These are phyloP conservation scores for Neonectria ditissima DNA, from an alignment of 2,329 filamentous ascomycete species.

Conservation along the genomic window DNA sequence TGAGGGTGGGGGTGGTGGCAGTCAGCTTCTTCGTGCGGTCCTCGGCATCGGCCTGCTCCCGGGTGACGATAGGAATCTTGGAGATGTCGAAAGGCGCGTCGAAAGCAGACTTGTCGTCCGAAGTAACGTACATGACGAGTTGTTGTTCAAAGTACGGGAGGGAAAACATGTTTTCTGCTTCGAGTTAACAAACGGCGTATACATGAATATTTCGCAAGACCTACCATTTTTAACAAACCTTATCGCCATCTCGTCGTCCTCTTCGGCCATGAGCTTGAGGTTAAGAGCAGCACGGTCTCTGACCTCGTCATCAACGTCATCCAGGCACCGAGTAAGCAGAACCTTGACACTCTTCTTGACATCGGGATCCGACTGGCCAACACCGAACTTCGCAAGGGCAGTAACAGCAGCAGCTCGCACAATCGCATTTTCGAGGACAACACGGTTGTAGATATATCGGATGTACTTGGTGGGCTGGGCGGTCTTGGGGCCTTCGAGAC, in stretches of 20 bases:
- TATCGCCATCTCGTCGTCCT: conserved; percentile 87
- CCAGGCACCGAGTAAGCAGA: conserved; percentile 90
- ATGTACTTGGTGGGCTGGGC: conserved; percentile 98
- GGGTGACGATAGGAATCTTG: conserved; percentile 90
- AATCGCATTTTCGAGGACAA: conserved; percentile 96
- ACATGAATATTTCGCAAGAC: conserved; percentile 2
- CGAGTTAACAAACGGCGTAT: conserved; percentile 25
- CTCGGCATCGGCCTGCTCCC: conserved; percentile 95
- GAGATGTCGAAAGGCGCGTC: conserved; percentile 88
- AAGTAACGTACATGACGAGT: conserved; percentile 96
- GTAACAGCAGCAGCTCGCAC: conserved; percentile 96
- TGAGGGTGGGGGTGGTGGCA: conserved; percentile 90
- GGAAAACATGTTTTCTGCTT: conserved; percentile 90
- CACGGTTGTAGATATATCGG: conserved; percentile 98
- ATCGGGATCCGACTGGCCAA: conserved; percentile 94
- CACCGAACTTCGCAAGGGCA: conserved; percentile 95
- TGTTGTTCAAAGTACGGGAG: conserved; percentile 96
- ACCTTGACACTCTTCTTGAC: conserved; percentile 97
- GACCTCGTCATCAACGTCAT: conserved; percentile 98
- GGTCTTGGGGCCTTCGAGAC: conserved; percentile 94
- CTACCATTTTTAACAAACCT: conserved; percentile 93
- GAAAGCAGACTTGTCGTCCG: conserved; percentile 88
- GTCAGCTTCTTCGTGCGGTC: conserved; percentile 98
- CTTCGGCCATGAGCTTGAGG: conserved; percentile 89
- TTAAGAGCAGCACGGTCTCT: conserved; percentile 95